Percentiles rank a stretch among this genome's conserved stretches.
These are phyloP conservation scores for Globomyces pollinis-pini DNA, from an alignment of 192 early-diverging fungal species.

Conservation along the genomic window DNA sequence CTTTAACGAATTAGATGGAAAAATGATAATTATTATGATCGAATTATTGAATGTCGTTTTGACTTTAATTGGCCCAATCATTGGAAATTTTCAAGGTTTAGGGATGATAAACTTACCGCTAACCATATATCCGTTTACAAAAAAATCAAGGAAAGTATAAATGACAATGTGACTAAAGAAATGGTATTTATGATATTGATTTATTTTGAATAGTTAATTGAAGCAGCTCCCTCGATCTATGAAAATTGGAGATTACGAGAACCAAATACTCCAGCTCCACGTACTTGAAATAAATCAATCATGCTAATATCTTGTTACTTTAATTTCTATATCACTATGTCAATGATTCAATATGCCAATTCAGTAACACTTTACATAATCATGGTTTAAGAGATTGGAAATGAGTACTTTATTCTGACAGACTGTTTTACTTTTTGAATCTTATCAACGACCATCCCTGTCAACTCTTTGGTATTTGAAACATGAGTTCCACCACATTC, in stretches of 20 bases:
- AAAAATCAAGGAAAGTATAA: constrained; percentile 46
- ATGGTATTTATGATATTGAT: constrained; percentile 17
- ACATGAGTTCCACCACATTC: no score
- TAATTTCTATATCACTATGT: neutral
- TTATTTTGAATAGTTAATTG: constrained; percentile 2
- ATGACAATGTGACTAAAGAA: constrained; percentile 36
- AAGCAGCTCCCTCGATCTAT: neutral
- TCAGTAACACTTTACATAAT: no score
- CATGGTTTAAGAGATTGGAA: no score
- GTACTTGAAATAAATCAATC: neutral
- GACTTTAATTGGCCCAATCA: constrained; percentile 42
- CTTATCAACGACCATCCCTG: no score
- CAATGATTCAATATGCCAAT: no score
- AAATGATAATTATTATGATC: constrained; percentile 22
- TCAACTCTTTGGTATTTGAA: no score
- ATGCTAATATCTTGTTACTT: neutral
- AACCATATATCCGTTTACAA: constrained; percentile 38
- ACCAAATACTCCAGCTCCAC: neutral
- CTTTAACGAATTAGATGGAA: constrained; percentile 16
- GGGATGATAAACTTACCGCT: constrained; percentile 47
- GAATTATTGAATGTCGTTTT: constrained; percentile 48
- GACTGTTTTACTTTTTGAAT: no score
- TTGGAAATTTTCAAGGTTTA: constrained; percentile 46
- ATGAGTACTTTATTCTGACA: no score
- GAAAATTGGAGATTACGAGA: constrained; percentile 8